Conservation (phyloP, 352 stramenopile species). For the Phytophthora ohioensis region DNA sequence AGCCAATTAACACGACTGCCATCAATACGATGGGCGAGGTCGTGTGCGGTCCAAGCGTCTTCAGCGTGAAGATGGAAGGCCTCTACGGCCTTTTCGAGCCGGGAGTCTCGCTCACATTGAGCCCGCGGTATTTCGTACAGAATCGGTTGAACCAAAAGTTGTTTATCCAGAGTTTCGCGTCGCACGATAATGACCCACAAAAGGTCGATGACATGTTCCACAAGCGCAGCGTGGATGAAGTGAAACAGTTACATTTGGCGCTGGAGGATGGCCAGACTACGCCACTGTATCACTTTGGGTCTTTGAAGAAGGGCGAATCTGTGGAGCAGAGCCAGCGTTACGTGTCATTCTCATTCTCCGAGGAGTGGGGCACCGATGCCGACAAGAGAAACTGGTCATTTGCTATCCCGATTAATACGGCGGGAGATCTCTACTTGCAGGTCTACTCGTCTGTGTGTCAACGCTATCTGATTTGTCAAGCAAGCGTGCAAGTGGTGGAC, state of each 20-base stretch:
- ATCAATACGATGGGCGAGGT: conserved; percentile 89
- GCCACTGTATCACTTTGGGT: conserved; percentile 81
- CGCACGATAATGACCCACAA: conserved; percentile 63
- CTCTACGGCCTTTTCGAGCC: conserved; percentile 85
- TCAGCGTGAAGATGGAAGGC: conserved; percentile 84
- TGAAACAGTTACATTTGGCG: conserved; percentile 56
- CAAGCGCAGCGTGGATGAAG: conserved; percentile 69
- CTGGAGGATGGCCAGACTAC: conserved; percentile 72
- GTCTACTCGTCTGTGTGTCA: conserved; percentile 81
- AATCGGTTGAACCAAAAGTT: conserved; percentile 86
- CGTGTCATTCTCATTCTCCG: conserved; percentile 82
- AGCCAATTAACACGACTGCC: conserved; percentile 85
- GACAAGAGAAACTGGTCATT: conserved; percentile 81
- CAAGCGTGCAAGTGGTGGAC: conserved; percentile 88
- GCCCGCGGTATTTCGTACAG: conserved; percentile 84
- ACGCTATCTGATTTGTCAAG: conserved; percentile 82
- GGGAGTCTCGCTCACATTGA: conserved; percentile 80
- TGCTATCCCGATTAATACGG: conserved; percentile 78
- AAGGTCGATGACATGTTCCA: conserved; percentile 79
- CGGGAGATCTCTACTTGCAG: conserved; percentile 83
- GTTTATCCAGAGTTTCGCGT: conserved; percentile 78
- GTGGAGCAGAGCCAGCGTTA: conserved; percentile 73
- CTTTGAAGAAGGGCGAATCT: conserved; percentile 77
- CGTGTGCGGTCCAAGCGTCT: conserved; percentile 75
- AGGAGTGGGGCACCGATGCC: conserved; percentile 59